phyloP scores from a whole-genome alignment of 2,329 filamentous ascomycete species.

The Sordariomycetes sp. region DNA sequence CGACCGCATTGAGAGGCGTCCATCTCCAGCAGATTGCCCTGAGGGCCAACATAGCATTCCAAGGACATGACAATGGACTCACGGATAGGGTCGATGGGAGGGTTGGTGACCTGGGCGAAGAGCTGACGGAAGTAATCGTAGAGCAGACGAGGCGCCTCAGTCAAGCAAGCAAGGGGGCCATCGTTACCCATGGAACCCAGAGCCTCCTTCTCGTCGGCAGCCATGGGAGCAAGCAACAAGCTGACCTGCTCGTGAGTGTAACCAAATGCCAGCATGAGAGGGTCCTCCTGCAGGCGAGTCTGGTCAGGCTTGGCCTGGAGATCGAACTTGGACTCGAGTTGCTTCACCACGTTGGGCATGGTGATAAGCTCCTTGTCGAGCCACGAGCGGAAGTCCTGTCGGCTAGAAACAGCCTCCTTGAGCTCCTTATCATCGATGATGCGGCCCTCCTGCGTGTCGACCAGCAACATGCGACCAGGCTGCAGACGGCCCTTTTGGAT shows the following conservation, averaged over 20 bases:
- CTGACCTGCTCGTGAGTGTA: slow-evolving; percentile 96
- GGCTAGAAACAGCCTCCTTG: slow-evolving; percentile 78
- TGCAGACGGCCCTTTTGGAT: slow-evolving; percentile 90
- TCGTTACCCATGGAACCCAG: slow-evolving; percentile 98
- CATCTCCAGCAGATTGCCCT: slow-evolving; percentile 94
- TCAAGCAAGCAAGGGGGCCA: slow-evolving; percentile 82
- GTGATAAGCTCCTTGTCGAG: slow-evolving; percentile 78
- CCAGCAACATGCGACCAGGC: slow-evolving; percentile 90
- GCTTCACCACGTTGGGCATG: slow-evolving; percentile 63
- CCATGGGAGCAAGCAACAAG: slow-evolving; percentile 88
- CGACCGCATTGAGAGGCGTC: slow-evolving; percentile 80
- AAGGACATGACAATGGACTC: slow-evolving; percentile 98
- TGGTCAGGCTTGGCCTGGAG: slow-evolving; percentile 60
- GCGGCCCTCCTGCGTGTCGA: slow-evolving; percentile 80
- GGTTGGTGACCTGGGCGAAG: slow-evolving; percentile 96
- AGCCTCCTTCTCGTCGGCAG: slow-evolving; percentile 93
- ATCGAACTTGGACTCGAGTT: slow-evolving; percentile 50
- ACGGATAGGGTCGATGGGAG: slow-evolving; percentile 91
- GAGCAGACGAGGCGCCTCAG: slow-evolving; percentile 78
- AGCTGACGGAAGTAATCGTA: slow-evolving; percentile 98
- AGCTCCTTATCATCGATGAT: slow-evolving; percentile 93
- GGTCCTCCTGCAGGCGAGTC: slow-evolving; percentile 70
- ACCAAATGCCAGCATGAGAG: slow-evolving; percentile 75
- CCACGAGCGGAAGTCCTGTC: slow-evolving; percentile 84
- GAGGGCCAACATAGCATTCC: slow-evolving; percentile 91